These are phyloP conservation scores for Bipolaris zeicola DNA, from an alignment of 2,329 filamentous ascomycete species.

Conservation along the genomic window DNA sequence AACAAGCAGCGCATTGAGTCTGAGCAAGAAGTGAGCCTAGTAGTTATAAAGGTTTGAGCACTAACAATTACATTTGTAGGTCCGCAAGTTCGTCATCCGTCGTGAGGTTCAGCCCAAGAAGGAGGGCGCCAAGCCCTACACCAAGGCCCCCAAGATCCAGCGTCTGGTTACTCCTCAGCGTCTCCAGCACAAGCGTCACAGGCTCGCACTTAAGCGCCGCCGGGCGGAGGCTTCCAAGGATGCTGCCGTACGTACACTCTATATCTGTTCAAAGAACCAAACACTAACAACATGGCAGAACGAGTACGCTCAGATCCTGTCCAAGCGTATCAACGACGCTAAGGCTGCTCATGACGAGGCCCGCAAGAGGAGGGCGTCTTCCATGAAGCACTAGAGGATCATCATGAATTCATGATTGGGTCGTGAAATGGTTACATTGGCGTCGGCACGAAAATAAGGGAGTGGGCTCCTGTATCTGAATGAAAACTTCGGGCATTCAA, in stretches of 20 bases:
- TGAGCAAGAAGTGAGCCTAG: slow-evolving; percentile 42
- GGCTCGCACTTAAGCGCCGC: slow-evolving; percentile 97
- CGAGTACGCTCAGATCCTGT: slow-evolving; percentile 94
- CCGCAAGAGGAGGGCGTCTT: slow-evolving; percentile 96
- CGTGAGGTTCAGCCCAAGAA: slow-evolving; percentile 95
- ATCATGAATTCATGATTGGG: slow-evolving; percentile 40
- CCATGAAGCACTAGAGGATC: slow-evolving; percentile 54
- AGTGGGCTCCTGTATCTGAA: slow-evolving; percentile 42
- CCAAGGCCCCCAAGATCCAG: slow-evolving; percentile 99
- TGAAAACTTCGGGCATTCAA: slow-evolving; percentile 41
- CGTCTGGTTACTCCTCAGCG: slow-evolving; percentile 98
- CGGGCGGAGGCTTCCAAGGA: slow-evolving; percentile 97
- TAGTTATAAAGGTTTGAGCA: slow-evolving; percentile 17
- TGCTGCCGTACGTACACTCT: slow-evolving; percentile 76
- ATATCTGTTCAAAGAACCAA: not conserved
- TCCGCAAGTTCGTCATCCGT: slow-evolving; percentile 99
- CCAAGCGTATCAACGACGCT: slow-evolving; percentile 96
- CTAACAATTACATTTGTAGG: slow-evolving; percentile 60
- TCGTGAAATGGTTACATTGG: slow-evolving; percentile 46
- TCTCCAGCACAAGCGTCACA: slow-evolving; percentile 99
- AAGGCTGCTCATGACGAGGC: slow-evolving; percentile 91
- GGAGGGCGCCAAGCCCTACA: slow-evolving; percentile 97
- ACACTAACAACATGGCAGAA: slow-evolving; percentile 64
- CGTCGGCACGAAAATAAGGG: slow-evolving; percentile 45
- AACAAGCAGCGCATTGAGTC: slow-evolving; percentile 52